phyloP scores from a whole-genome alignment of 2,329 filamentous ascomycete species.

The Cladosporium austrohemisphaericum region DNA sequence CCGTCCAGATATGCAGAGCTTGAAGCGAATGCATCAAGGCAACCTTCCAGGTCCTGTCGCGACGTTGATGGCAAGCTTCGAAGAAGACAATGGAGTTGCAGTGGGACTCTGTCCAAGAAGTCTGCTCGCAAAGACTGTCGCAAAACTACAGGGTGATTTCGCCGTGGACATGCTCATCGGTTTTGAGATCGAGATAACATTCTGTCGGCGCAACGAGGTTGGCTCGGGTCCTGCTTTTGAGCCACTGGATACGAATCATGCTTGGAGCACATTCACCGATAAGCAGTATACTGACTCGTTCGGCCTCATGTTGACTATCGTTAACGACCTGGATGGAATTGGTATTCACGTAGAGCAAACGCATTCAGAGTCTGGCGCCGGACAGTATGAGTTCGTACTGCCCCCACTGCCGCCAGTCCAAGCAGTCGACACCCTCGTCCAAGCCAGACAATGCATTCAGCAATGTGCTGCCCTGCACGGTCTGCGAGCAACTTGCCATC shows the following conservation, averaged over 20 bases:
- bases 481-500: constrained; percentile 68
- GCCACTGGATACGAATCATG: constrained; percentile 61
- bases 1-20: constrained; percentile 61
- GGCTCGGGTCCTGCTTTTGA: constrained; percentile 32
- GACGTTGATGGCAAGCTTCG: constrained; percentile 65
- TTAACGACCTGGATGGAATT: constrained; percentile 55
- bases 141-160: constrained; percentile 48
- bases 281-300: constrained; percentile 57
- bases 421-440: constrained; percentile 69
- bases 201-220: constrained; percentile 52
- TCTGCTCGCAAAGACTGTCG: constrained; percentile 46
- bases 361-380: constrained; percentile 68
- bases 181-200: constrained; percentile 78
- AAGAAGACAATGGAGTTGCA: constrained; percentile 50
- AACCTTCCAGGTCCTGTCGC: constrained; percentile 49
- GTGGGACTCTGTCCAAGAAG: constrained; percentile 59
- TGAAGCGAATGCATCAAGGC: constrained; percentile 51
- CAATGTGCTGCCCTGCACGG: constrained; percentile 60
- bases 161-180: constrained; percentile 63
- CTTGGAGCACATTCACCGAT: constrained; percentile 65
- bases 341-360: constrained; percentile 68
- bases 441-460: constrained; percentile 65
- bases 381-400: constrained; percentile 75
- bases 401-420: constrained; percentile 59
- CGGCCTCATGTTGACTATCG: constrained; percentile 63